Evolutionary conservation across 2,329 filamentous ascomycete species (phyloP), one percentile per base, ranked within the genome.

Genomic region (Fusarium abutilonis): DNA sequence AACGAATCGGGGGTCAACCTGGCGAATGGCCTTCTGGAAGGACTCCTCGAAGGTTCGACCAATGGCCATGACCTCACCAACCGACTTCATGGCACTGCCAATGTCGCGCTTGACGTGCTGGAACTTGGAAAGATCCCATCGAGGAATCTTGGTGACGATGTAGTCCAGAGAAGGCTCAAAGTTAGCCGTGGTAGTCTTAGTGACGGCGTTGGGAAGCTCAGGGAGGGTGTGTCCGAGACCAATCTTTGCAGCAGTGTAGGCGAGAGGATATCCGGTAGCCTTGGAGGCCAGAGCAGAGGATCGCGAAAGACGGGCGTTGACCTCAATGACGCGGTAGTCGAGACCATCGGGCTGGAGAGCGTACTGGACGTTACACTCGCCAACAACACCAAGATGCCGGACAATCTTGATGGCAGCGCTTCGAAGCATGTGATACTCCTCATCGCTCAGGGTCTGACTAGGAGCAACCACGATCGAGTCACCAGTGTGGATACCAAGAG

Each of bases 401-500:
- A 99, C 91, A 73, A 99, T 97, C 84, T 98, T 98, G 83, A 98
- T 97, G 42, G 95, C 92, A 63, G 95, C 93, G 38, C 93, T 92
- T 72, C 95, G 92, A 70, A 99, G 91, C 95, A 99, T 98, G 83
- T 99, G 93, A 77, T 98, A 99, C 79, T 99, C 95, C 82, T 98
- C 95, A 71, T 99, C 95, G 73, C 91, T 96, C 73, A 99, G 83
- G 21, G 95, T 99, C 81, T 99, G 95, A 80, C 91, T 95, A 45
- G 95, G 95, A 36, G 95, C 95, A 59, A 98, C 94, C 63, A 99
- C 95, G 72, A 99, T 99, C 71, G 93, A 97, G 83, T 99, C 95
- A 80, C 95, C 95, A 42, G 95, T 99, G 79, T 99, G 95, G 52
- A 97, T 96, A 73, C 95, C 95, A 34, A 99, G 87, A 66, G 95